Base-by-base conservation (phyloP, 164 flowering plant species). In the Malania oleifera region DNA sequence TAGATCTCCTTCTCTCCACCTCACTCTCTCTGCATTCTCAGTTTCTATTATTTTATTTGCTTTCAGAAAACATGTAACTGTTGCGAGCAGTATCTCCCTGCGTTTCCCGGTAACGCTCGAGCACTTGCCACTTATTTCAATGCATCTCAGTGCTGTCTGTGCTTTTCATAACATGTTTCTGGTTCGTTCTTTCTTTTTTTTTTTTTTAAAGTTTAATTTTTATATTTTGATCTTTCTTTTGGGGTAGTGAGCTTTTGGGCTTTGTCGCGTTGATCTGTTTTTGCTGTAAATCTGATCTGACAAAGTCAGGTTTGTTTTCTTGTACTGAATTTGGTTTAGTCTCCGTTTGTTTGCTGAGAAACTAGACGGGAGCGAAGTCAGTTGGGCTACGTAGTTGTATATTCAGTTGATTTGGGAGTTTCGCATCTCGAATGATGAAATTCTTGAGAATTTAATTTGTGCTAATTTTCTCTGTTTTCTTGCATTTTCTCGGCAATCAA, bases 401-500 rank as follows among this genome's bases (percentile, higher is more conserved):
- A 38, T 38, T 38, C 2, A 11, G 14, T 38, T n/a, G n/a, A n/a
- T n/a, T n/a, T n/a, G n/a, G n/a, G n/a, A n/a, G 5, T 24, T 12
- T 37, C 13, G 5, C 19, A 38, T 15, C 41, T 15, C 24, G 26
- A 38, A 37, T 23, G 15, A 15, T 37, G 58, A 38, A 12, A 31
- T 2, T 39, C 46, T 39, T 6, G 7, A 19, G 10, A 22, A 14
- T 11, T 12, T 3, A n/a, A 17, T 37, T 37, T 22, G 15, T 18
- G 3, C 13, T 23, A 3, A 11, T 2, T 17, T 40, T 43, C 1
- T 1, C 19, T 44, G 18, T 17, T 28, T 12, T 19, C n/a, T 28
- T 6, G 7, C 15, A 5, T 37, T 50, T 60, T 60, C 35, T 59
- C 27, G 22, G 56, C 28, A 61, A 52, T 40, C 57, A 61, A 39